Conservation (phyloP, 139 green algal genomes). For the Microglena sp. region DNA sequence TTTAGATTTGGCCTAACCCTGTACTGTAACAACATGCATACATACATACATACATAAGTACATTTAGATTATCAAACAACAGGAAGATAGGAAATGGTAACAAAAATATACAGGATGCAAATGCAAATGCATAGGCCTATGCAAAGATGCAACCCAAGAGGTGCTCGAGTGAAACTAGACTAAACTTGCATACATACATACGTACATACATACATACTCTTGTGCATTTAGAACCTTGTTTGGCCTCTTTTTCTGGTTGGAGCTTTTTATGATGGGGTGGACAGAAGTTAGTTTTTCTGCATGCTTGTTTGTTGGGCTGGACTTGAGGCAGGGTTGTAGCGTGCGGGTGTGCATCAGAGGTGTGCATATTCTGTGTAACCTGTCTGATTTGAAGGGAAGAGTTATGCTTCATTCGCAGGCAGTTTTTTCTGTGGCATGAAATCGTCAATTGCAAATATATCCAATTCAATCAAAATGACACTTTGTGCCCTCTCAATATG, state of each 20-base stretch:
- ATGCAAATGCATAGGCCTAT: not conserved
- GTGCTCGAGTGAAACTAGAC: not conserved
- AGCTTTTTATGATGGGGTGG: too few species aligned
- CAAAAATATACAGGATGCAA: not conserved
- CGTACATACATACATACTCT: not conserved
- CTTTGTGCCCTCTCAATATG: too few species aligned
- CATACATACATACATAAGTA: slow-evolving; percentile 9
- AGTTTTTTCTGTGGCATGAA: too few species aligned
- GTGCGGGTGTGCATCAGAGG: too few species aligned
- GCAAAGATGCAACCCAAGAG: not conserved
- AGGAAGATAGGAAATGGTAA: not conserved
- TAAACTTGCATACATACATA: not conserved
- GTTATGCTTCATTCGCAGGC: too few species aligned
- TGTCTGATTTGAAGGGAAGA: too few species aligned
- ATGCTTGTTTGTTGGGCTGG: not conserved
- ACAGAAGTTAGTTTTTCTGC: not conserved
- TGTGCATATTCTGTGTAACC: too few species aligned
- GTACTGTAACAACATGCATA: slow-evolving; percentile 3
- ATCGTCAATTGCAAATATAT: too few species aligned
- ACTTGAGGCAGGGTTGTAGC: not conserved
- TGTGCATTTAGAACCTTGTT: not conserved
- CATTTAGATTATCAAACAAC: not conserved
- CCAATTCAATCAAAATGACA: too few species aligned
- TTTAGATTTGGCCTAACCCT: too few species aligned
- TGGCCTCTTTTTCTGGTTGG: too few species aligned